Evolutionary conservation across 768 basidiomycete species (phyloP).

Genomic region (Boletus rubroflammeus): DNA sequence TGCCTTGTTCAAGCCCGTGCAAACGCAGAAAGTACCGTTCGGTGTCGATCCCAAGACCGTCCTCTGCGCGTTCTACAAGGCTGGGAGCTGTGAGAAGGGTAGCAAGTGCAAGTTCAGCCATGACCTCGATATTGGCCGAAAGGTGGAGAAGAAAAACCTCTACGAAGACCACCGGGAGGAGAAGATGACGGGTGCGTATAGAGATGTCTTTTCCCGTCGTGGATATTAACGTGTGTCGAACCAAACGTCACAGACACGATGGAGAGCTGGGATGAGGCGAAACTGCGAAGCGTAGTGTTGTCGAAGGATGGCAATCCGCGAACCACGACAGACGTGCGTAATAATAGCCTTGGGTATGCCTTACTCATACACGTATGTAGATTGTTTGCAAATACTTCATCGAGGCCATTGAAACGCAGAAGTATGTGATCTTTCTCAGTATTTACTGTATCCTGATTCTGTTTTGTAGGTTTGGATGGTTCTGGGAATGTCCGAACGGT

Average conservation of each 20-base stretch:
- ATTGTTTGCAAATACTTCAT: slow-evolving; percentile 99
- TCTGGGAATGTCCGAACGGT: slow-evolving; percentile 87
- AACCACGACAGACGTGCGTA: slow-evolving; percentile 82
- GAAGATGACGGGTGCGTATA: slow-evolving; percentile 60
- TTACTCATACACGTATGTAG: slow-evolving; percentile 36
- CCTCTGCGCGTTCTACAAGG: slow-evolving; percentile 89
- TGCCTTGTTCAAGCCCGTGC: slow-evolving; percentile 74
- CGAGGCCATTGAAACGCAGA: slow-evolving; percentile 89
- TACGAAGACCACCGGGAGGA: slow-evolving; percentile 88
- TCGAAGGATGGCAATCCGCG: slow-evolving; percentile 88
- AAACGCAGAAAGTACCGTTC: slow-evolving; percentile 84
- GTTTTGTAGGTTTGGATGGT: slow-evolving; percentile 74
- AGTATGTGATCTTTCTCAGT: slow-evolving; percentile 38
- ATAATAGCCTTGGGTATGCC: neutral
- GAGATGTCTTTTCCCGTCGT: neutral
- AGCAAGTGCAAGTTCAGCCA: slow-evolving; percentile 97
- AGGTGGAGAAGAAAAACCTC: slow-evolving; percentile 92
- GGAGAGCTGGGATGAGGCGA: slow-evolving; percentile 97
- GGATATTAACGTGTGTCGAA: neutral
- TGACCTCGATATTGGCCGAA: slow-evolving; percentile 82
- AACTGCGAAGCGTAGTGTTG: slow-evolving; percentile 80
- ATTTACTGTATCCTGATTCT: neutral
- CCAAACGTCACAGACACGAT: slow-evolving; percentile 71
- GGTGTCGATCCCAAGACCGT: slow-evolving; percentile 97
- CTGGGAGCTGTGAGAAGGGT: slow-evolving; percentile 91